phyloP scores from a whole-genome alignment of 257 asterid genomes.

The Fraxinus quadrangulata region DNA sequence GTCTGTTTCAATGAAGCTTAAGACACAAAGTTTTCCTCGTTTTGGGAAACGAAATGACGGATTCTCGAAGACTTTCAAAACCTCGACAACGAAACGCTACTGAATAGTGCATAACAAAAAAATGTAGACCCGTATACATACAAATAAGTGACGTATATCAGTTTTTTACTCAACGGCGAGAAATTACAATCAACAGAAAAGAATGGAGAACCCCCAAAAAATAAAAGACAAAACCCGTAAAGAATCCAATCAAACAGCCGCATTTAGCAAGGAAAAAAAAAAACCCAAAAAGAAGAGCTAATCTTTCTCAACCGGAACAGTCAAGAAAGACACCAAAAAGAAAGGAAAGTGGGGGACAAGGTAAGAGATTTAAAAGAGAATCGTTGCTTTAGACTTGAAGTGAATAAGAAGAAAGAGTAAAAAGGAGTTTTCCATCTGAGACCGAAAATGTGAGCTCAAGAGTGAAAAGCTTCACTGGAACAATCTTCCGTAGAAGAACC shows the following conservation, averaged over 20 bases:
- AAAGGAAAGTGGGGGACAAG: not conserved
- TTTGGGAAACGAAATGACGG: not conserved
- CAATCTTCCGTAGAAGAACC: constrained; percentile 1
- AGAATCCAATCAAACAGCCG: constrained; percentile 10
- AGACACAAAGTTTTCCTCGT: constrained; percentile 1
- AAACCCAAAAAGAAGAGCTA: constrained; percentile 4
- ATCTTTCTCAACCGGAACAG: constrained; percentile 4
- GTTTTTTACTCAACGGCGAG: constrained; percentile 27
- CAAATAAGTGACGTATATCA: not conserved
- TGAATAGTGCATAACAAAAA: not conserved
- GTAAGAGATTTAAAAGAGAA: constrained; percentile 3
- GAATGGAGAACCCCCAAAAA: not conserved
- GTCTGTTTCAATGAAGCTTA: constrained; percentile 2
- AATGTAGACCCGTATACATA: constrained; percentile 7
- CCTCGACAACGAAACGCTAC: constrained; percentile 1
- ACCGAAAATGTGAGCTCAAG: constrained; percentile 19
- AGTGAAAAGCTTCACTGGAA: constrained; percentile 24
- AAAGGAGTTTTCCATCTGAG: constrained; percentile 32
- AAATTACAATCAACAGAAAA: constrained; percentile 23
- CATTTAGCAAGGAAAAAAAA: constrained; percentile 11
- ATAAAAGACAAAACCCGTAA: constrained; percentile 15
- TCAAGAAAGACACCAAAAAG: not conserved
- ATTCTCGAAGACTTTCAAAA: constrained; percentile 3
- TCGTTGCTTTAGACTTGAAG: constrained; percentile 8
- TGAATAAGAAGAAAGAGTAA: constrained; percentile 1